A percentile compares a stretch with the other conserved stretches of the same genome.
Conservation (phyloP, 164 flowering plant species). For the Santalum album region DNA sequence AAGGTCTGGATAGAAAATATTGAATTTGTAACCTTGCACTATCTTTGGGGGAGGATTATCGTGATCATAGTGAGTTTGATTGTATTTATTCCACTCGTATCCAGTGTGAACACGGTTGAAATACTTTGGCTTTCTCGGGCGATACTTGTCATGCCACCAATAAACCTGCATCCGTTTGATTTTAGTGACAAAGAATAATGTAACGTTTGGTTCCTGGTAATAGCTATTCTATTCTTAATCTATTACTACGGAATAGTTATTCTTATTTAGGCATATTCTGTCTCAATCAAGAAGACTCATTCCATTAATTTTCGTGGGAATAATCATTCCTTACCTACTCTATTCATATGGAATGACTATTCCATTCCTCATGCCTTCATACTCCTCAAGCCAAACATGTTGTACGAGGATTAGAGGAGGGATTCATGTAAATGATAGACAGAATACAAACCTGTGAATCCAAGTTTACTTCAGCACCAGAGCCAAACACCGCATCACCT, state of each 20-base stretch:
- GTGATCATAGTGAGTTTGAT: constrained; percentile 98
- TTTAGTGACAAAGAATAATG: too few relatives aligned
- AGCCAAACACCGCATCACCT: constrained; percentile 90
- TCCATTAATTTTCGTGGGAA: too few relatives aligned
- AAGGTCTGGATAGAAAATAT: constrained; percentile 95
- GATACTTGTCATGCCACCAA: constrained; percentile 99
- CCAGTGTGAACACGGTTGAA: constrained; percentile 99
- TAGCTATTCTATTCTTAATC: too few relatives aligned
- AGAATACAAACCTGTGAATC: constrained; percentile 70
- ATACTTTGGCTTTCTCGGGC: constrained; percentile 97
- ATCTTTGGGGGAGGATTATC: constrained; percentile 99
- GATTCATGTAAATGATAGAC: neutral
- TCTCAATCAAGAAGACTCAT: too few relatives aligned
- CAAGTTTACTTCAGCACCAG: constrained; percentile 85
- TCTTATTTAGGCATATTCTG: too few relatives aligned
- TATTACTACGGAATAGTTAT: too few relatives aligned
- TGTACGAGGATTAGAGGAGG: too few relatives aligned
- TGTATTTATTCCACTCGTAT: constrained; percentile 98
- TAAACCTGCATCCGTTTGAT: constrained; percentile 54
- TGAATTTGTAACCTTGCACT: constrained; percentile 96
- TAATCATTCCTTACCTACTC: too few relatives aligned
- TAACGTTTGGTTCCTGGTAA: too few relatives aligned
- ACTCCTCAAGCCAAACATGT: too few relatives aligned
- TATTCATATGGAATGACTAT: too few relatives aligned
- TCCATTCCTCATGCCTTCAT: too few relatives aligned